Evolutionary conservation across 768 basidiomycete species (phyloP).

Genomic region (Clavulina sp.): DNA sequence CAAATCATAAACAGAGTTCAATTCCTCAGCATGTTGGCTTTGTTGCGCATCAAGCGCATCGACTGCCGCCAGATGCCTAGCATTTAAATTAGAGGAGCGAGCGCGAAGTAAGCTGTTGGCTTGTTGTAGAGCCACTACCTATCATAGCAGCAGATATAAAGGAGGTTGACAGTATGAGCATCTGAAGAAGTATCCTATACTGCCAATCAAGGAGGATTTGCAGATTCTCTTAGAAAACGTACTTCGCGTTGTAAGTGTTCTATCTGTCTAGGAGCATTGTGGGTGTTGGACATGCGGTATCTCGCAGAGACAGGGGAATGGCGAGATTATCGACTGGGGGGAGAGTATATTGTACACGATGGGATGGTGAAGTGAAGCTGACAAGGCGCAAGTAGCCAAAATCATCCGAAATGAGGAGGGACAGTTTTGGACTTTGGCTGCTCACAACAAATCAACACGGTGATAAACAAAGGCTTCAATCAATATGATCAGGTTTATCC

Average conservation of each 20-base stretch:
- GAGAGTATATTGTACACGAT: no score
- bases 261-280: neutral
- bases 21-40: neutral
- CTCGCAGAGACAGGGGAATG: neutral
- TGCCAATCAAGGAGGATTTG: neutral
- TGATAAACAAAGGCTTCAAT: no score
- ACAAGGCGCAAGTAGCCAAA: no score
- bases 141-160: no score
- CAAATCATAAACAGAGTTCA: neutral
- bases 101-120: no score
- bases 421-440: no score
- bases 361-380: no score
- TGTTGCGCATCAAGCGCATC: slow-evolving; percentile 6
- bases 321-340: no score
- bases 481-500: slow-evolving; percentile 88
- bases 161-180: neutral
- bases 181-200: neutral
- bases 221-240: neutral
- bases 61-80: slow-evolving; percentile 3
- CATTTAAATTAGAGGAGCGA: neutral
- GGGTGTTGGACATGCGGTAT: neutral
- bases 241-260: neutral
- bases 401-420: no score
- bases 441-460: no score
- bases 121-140: no score